Evolutionary conservation across 768 basidiomycete species (phyloP).

Genomic region (Glaciozyma antarctica): DNA sequence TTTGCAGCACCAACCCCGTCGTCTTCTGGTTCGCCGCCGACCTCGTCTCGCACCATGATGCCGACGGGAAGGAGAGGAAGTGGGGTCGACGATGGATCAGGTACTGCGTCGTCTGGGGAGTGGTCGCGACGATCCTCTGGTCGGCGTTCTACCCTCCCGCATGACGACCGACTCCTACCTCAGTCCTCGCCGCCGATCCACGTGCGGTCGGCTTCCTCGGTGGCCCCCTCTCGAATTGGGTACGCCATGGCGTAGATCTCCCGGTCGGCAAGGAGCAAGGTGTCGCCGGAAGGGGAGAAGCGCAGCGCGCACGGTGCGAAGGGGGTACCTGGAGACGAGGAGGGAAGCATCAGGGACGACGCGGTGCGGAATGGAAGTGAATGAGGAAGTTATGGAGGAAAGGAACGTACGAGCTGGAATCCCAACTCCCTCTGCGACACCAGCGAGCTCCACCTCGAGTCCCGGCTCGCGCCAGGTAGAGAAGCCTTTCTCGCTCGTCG

Average conservation of each 20-base stretch:
- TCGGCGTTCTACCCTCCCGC: slow-evolving; percentile 83
- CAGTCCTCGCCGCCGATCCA: slow-evolving; percentile 14
- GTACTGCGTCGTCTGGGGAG: slow-evolving; percentile 74
- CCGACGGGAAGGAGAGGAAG: slow-evolving; percentile 34
- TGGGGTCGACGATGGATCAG: slow-evolving; percentile 57
- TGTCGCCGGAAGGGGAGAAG: background rate
- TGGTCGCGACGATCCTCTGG: slow-evolving; percentile 65
- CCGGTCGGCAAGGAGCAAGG: slow-evolving; percentile 3
- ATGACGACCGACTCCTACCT: slow-evolving; percentile 36
- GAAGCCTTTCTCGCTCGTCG: slow-evolving; percentile 13
- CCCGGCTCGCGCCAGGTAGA: slow-evolving; percentile 3
- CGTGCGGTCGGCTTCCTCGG: slow-evolving; percentile 9
- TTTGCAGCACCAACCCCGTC: slow-evolving; percentile 64
- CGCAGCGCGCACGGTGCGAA: background rate
- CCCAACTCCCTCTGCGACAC: slow-evolving; percentile 3
- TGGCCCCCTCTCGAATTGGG: slow-evolving; percentile 1
- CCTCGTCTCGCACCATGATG: slow-evolving; percentile 55
- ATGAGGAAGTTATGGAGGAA: no score
- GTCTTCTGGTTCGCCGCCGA: slow-evolving; percentile 55
- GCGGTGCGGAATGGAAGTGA: no score
- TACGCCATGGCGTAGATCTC: slow-evolving; percentile 21
- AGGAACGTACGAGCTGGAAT: slow-evolving; percentile 9
- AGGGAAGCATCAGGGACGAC: background rate
- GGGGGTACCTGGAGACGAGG: background rate
- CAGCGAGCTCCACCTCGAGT: background rate